Base-by-base conservation (phyloP, 257 asterid species). In the Solanum megistacrolobum region DNA sequence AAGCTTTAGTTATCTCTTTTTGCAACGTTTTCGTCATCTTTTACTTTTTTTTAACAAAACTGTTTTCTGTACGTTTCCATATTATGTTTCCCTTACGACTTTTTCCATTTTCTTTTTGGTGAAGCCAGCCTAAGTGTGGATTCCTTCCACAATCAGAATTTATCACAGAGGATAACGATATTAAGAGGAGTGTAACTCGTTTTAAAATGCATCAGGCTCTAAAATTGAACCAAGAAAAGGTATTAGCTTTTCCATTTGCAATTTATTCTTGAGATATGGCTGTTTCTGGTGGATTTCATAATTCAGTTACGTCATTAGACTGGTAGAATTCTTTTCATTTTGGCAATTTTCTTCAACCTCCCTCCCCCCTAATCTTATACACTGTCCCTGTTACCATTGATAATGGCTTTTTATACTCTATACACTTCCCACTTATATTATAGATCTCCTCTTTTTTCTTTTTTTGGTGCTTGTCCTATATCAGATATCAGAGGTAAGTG, bases 151-250 rank as follows among this genome's bases (percentile, higher is more conserved):
- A 35, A 52, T 95, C 99, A 65, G 92, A 96, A 90, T 97, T 92
- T 88, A 96, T 97, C 60, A 89, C 93, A 10, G 94, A 93, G 89
- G 92, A 90, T 86, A 95, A 94, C 89, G 94, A 91, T 4, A 89
- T 96, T 18, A 96, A 97, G 92, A 95, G 86, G 92, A 94, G 95
- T 29, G 86, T 89, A 48, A 82, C 94, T 89, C 98, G 99, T 87
- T 97, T 96, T 86, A 89, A 90, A 90, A 95, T 96, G 99, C 98
- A 97, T 90, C 98, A 97, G 92, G 94, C 93, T 88, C 91, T 97
- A 90, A 97, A 94, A 91, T 88, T 94, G 82, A 87, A 87, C 88
- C 94, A 94, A 89, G 95, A 96, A 79, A 92, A 92, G 96, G 99
- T 96, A 52, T 52, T 52, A 52, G 23, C 62, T 52, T 52, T 52